Percentiles rank a stretch among this genome's conserved stretches.
Conservation (phyloP, 352 stramenopile genomes). For the Globisporangium abappressorium region DNA sequence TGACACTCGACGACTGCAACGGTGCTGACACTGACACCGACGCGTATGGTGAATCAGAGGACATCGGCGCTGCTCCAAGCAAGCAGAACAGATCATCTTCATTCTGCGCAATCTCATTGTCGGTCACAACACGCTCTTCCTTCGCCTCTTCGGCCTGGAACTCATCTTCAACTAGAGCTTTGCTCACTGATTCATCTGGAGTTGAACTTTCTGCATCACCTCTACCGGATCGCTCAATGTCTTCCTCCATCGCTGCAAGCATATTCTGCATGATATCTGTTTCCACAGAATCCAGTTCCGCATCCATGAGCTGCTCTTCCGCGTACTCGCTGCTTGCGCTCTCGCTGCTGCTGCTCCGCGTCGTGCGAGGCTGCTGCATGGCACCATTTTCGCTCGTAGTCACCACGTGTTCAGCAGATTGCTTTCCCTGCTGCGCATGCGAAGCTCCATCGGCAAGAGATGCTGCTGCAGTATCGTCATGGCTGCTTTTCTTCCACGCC, state of each 20-base stretch:
- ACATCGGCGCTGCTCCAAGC: constrained; percentile 20
- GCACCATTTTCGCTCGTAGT: background rate
- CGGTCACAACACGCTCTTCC: constrained; percentile 15
- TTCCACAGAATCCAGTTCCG: constrained; percentile 5
- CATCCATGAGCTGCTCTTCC: constrained; percentile 4
- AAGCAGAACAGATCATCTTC: constrained; percentile 58
- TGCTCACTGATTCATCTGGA: constrained; percentile 5
- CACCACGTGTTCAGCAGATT: background rate
- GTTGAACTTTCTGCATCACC: background rate
- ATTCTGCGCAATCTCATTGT: constrained; percentile 52
- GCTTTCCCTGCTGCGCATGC: background rate
- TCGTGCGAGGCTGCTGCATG: background rate
- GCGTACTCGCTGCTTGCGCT: constrained; percentile 10
- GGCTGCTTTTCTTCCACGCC: background rate
- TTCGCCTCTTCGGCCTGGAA: constrained; percentile 14
- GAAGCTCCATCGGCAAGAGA: background rate
- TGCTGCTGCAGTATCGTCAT: background rate
- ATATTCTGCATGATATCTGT: constrained; percentile 12
- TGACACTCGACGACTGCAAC: background rate
- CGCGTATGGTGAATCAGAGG: constrained; percentile 1
- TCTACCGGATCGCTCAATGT: constrained; percentile 5
- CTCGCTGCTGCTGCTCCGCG: background rate
- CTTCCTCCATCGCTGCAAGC: constrained; percentile 18
- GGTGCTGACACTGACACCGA: background rate
- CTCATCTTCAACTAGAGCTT: background rate